These are phyloP conservation scores for Trichothecium roseum DNA, from an alignment of 2,329 filamentous ascomycete species.

Conservation along the genomic window DNA sequence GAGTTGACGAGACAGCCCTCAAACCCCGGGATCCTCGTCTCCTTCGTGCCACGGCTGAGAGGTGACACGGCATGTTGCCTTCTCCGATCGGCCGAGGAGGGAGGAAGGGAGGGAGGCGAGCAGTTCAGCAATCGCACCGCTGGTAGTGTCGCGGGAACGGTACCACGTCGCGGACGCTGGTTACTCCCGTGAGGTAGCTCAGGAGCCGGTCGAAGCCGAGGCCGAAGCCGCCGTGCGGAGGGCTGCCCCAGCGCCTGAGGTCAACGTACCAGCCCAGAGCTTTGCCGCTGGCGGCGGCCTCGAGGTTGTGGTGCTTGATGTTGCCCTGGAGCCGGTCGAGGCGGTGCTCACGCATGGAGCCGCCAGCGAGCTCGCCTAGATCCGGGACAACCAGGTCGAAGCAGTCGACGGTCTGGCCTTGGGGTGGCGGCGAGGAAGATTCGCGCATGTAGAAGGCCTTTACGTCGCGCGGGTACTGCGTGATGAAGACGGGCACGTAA, in stretches of 20 bases:
- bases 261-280: constrained; percentile 77
- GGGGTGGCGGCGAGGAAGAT: constrained; percentile 14
- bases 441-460: constrained; percentile 75
- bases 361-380: constrained; percentile 77
- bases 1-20: no score
- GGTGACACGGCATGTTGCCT: no score
- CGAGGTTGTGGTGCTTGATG: constrained; percentile 60
- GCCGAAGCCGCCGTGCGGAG: constrained; percentile 85
- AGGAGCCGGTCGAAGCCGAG: constrained; percentile 81
- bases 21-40: no score
- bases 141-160: constrained; percentile 71
- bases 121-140: constrained; percentile 47
- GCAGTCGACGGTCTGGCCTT: constrained; percentile 61
- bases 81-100: no score
- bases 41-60: no score
- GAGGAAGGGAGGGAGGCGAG: no score
- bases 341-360: constrained; percentile 80
- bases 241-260: constrained; percentile 80
- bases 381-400: constrained; percentile 85
- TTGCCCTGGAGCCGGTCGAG: constrained; percentile 54
- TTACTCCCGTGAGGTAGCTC: constrained; percentile 71
- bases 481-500: constrained; percentile 72
- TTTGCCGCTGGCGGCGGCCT: constrained; percentile 21
- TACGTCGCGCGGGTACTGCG: constrained; percentile 76
- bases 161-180: constrained; percentile 76